Evolutionary conservation across 495 filamentous ascomycete genomes (phyloP).

Genomic region (Talaromyces proteolyticus): DNA sequence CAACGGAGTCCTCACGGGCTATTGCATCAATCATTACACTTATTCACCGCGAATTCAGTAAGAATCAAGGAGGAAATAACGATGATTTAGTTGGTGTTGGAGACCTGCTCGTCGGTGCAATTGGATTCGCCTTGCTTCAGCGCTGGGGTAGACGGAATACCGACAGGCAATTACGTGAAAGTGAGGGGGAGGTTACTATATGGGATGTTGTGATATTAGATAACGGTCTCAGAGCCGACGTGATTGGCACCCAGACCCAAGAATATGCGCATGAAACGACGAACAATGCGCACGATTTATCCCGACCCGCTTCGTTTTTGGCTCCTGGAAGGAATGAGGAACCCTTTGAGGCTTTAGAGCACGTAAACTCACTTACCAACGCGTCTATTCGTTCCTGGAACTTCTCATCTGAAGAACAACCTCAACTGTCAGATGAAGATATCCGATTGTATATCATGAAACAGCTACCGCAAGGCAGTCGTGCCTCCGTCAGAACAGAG

Average conservation of each 20-base stretch:
- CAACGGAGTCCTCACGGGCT: slow-evolving; percentile 73
- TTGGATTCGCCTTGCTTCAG: slow-evolving; percentile 68
- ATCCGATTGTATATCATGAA: slow-evolving; percentile 38
- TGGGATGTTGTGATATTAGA: slow-evolving; percentile 79
- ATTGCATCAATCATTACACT: slow-evolving; percentile 73
- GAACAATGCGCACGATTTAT: slow-evolving; percentile 13
- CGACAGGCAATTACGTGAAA: slow-evolving; percentile 45
- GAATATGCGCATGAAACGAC: slow-evolving; percentile 15
- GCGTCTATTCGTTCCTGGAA: not conserved
- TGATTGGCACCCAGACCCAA: slow-evolving; percentile 38
- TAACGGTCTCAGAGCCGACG: slow-evolving; percentile 55
- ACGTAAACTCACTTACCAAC: slow-evolving; percentile 3
- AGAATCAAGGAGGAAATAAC: slow-evolving; percentile 49
- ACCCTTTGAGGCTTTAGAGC: slow-evolving; percentile 42
- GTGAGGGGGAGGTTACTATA: slow-evolving; percentile 54
- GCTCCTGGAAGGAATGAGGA: slow-evolving; percentile 32
- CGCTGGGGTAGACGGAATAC: slow-evolving; percentile 57
- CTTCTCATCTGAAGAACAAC: slow-evolving; percentile 23
- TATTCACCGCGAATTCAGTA: slow-evolving; percentile 65
- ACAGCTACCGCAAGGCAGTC: slow-evolving; percentile 37
- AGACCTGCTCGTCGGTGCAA: slow-evolving; percentile 61
- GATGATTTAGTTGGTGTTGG: slow-evolving; percentile 59
- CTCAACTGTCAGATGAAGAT: slow-evolving; percentile 37
- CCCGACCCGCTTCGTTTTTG: slow-evolving; percentile 28
- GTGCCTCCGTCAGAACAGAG: slow-evolving; percentile 60